phyloP scores from a whole-genome alignment of 1,284 basidiomycete species.

The Cryptococcus deneoformans region DNA sequence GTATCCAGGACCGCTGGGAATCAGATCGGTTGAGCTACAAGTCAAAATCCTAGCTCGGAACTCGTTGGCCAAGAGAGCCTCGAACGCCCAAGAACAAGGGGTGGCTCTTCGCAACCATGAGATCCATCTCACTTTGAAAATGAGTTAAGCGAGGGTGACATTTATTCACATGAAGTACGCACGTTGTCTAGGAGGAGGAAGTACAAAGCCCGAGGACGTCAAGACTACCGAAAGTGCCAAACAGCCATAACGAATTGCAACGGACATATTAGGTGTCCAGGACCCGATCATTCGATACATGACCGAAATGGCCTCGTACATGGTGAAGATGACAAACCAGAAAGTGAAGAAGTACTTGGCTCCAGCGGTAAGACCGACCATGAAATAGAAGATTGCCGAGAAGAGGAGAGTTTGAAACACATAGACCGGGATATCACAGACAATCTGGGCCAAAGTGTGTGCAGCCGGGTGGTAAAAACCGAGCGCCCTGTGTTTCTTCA shows the following conservation, averaged over 20 bases:
- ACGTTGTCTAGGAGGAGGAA: neutral
- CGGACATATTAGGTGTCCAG: neutral
- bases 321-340: constrained; percentile 44
- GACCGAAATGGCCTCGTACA: constrained; percentile 51
- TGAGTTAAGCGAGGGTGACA: constrained; percentile 46
- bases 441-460: neutral
- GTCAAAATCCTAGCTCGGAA: neutral
- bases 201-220: neutral
- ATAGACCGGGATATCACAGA: constrained; percentile 52
- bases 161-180: neutral
- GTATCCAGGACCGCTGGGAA: neutral
- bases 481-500: neutral
- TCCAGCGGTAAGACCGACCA: constrained; percentile 1
- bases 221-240: constrained; percentile 31
- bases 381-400: constrained; percentile 51
- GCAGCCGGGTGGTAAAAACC: neutral
- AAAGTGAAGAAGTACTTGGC: constrained; percentile 40
- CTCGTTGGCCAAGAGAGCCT: neutral
- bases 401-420: constrained; percentile 53
- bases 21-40: neutral
- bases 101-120: constrained; percentile 60
- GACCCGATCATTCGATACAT: neutral
- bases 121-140: constrained; percentile 49
- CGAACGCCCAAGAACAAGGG: neutral
- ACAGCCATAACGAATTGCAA: neutral